phyloP scores from a whole-genome alignment of 2,329 filamentous ascomycete species.

The Berkeleyomyces rouxiae region DNA sequence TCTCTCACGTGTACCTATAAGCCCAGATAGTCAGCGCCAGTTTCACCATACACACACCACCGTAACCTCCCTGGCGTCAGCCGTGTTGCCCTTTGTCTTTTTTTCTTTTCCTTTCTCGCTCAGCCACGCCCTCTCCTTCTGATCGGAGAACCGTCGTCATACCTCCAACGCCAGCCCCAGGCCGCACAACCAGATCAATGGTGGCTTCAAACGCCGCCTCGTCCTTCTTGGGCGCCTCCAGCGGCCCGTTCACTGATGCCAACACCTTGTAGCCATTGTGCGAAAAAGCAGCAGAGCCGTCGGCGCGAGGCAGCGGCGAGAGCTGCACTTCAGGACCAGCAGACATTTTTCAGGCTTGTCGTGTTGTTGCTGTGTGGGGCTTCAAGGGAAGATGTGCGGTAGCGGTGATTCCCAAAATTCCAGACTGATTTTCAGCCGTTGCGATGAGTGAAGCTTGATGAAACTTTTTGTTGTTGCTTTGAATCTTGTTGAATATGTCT shows the following conservation, averaged over 20 bases:
- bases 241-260: conserved; percentile 77
- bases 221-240: conserved; percentile 77
- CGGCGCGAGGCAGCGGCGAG: conserved; percentile 49
- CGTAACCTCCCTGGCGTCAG: not conserved
- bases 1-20: conserved; percentile 51
- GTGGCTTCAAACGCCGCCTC: conserved; percentile 83
- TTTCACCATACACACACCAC: not conserved
- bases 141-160: conserved; percentile 17
- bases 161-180: conserved; percentile 71
- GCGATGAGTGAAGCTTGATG: too few species aligned
- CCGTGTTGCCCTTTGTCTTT: not conserved
- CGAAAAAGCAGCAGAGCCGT: conserved; percentile 66
- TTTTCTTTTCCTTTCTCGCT: not conserved
- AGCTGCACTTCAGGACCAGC: conserved; percentile 34
- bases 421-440: too few species aligned
- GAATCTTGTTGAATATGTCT: too few species aligned
- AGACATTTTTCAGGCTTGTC: conserved; percentile 10
- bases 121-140: not conserved
- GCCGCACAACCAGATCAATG: conserved; percentile 79
- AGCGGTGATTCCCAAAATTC: not conserved
- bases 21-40: conserved; percentile 11
- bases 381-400: not conserved
- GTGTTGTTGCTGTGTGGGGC: not conserved
- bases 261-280: conserved; percentile 65
- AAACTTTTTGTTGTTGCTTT: too few species aligned